These are phyloP conservation scores for Sodiomyces alkalinus DNA, from an alignment of 2,329 filamentous ascomycete species.

Conservation along the genomic window DNA sequence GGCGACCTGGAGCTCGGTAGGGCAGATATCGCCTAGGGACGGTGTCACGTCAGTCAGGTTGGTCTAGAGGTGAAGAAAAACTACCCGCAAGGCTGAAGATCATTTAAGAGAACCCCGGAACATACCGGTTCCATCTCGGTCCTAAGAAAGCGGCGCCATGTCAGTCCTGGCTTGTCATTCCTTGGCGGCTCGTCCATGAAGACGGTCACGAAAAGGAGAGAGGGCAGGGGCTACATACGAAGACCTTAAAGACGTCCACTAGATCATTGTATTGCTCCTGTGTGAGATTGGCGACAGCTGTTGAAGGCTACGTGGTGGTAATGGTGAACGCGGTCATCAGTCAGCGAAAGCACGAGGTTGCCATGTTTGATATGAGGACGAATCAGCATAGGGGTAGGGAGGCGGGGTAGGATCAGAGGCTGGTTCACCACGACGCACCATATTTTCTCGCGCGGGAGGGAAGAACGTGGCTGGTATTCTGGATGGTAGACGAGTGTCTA, in stretches of 20 bases:
- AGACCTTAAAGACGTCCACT: constrained; percentile 8
- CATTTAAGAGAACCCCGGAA: neutral
- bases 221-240: constrained; percentile 7
- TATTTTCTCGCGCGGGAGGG: too few relatives aligned
- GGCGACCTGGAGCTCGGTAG: constrained; percentile 8
- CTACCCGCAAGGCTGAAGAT: neutral
- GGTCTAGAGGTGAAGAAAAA: too few relatives aligned
- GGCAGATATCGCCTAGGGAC: constrained; percentile 6
- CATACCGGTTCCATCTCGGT: constrained; percentile 9
- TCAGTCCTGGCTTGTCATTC: constrained; percentile 5
- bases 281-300: constrained; percentile 6
- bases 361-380: constrained; percentile 1
- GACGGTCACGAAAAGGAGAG: too few relatives aligned
- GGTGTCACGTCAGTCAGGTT: neutral
- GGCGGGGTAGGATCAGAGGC: constrained; percentile 1
- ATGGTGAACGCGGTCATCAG: neutral
- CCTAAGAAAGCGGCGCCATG: constrained; percentile 3
- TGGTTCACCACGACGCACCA: constrained; percentile 5
- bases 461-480: too few relatives aligned
- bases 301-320: constrained; percentile 5
- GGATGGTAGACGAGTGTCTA: too few relatives aligned
- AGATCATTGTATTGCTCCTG: constrained; percentile 7
- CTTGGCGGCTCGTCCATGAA: too few relatives aligned
- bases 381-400: neutral
- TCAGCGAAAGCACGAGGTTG: constrained; percentile 1